phyloP scores from a whole-genome alignment of 169 alveolate genomes.

The Eimeria praecox region DNA sequence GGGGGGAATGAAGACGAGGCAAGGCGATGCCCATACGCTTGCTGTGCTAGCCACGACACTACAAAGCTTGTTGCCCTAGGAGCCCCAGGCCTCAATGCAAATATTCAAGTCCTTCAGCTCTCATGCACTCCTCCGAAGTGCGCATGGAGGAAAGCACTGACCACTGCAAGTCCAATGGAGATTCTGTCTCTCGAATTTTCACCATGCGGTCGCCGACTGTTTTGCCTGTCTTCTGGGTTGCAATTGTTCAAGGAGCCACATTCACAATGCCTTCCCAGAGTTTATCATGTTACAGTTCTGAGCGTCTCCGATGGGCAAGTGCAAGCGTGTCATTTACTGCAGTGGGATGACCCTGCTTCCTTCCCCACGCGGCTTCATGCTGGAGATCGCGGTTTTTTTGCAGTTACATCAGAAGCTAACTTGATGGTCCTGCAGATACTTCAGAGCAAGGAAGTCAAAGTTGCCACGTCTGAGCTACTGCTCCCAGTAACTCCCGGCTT shows the following conservation, averaged over 20 bases:
- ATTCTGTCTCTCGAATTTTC: slow-evolving; percentile 53
- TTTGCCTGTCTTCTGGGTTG: slow-evolving; percentile 37
- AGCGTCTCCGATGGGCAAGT: slow-evolving; percentile 22
- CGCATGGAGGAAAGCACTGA: slow-evolving; percentile 40
- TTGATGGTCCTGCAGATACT: slow-evolving; percentile 33
- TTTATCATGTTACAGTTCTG: slow-evolving; percentile 49
- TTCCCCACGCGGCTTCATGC: slow-evolving; percentile 30
- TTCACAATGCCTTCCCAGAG: not conserved
- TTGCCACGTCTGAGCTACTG: slow-evolving; percentile 35
- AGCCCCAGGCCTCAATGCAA: slow-evolving; percentile 46
- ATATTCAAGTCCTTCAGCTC: slow-evolving; percentile 15
- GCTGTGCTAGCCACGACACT: slow-evolving; percentile 35
- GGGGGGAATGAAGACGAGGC: not conserved
- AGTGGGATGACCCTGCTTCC: slow-evolving; percentile 49
- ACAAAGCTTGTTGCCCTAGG: slow-evolving; percentile 42
- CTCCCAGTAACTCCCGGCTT: slow-evolving; percentile 16
- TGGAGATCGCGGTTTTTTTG: not conserved
- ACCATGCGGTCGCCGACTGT: slow-evolving; percentile 58
- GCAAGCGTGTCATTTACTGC: slow-evolving; percentile 21
- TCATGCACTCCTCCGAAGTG: slow-evolving; percentile 39
- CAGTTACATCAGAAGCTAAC: slow-evolving; percentile 22
- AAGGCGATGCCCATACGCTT: not conserved
- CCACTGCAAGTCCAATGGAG: not conserved
- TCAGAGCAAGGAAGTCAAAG: not conserved
- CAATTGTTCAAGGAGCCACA: not conserved